Evolutionary conservation across 2,329 filamentous ascomycete genomes (phyloP).

Genomic region (Shiraia sp.): DNA sequence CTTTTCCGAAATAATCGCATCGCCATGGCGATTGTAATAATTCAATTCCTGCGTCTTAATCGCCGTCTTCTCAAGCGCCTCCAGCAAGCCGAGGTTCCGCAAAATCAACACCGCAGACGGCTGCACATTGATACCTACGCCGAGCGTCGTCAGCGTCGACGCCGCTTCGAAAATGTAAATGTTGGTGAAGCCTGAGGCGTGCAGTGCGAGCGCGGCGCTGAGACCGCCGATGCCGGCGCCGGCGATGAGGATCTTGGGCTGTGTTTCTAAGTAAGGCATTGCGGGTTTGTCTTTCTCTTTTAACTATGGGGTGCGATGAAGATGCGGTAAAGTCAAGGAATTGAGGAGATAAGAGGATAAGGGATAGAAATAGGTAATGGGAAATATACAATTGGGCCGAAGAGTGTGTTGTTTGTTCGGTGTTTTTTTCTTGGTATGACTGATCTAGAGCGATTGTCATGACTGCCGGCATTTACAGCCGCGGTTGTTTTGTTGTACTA

Average conservation of each 20-base stretch:
- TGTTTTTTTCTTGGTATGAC: too few species aligned
- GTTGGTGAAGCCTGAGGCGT: conserved; percentile 65
- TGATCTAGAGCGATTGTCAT: not conserved
- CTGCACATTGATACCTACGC: conserved; percentile 54
- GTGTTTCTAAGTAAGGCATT: conserved; percentile 24
- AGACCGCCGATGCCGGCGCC: conserved; percentile 74
- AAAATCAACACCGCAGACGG: conserved; percentile 52
- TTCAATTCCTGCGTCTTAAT: conserved; percentile 51
- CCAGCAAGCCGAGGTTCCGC: conserved; percentile 49
- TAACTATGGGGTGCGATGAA: too few species aligned
- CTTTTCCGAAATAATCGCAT: conserved; percentile 50
- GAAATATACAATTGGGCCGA: not conserved
- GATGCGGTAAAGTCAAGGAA: not conserved
- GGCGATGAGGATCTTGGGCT: conserved; percentile 32
- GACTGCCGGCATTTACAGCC: conserved; percentile 2
- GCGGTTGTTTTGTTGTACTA: too few species aligned
- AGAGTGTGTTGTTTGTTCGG: not conserved
- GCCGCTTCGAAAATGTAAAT: conserved; percentile 51
- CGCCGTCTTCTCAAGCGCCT: conserved; percentile 46
- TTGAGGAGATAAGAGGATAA: not conserved
- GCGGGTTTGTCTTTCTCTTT: not conserved
- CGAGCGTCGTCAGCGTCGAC: conserved; percentile 47
- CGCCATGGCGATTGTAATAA: conserved; percentile 51
- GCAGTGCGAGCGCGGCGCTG: conserved; percentile 69
- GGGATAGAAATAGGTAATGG: not conserved